Base-by-base conservation (phyloP, 2,329 filamentous ascomycete genomes). In the Cercospora sp. region DNA sequence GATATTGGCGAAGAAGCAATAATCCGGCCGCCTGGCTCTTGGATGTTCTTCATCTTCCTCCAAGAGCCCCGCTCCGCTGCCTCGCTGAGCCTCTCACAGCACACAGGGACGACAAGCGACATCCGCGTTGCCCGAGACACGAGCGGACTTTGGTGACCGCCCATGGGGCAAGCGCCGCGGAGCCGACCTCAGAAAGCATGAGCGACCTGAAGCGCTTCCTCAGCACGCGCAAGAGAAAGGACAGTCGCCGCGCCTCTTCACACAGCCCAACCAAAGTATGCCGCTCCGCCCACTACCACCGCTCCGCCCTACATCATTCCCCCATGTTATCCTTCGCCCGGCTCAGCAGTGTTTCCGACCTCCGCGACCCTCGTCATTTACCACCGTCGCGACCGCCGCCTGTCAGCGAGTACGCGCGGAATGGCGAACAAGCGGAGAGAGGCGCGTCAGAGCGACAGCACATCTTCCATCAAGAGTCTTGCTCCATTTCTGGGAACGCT, bases 191-290 rank as follows among this genome's bases (percentile, higher is more conserved):
- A 26, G 28, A 62, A 65, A 80, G 71, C 70, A 83, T 84, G 81
- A 82, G 81, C 75, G 81, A 80, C 76, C 81, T 85, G 70, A 88
- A 87, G 77, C 88, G 90, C 75, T 89, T 93, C 77, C 87, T 91
- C 68, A 91, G 87, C 79, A 84, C 90, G 73, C 87, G 90, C 72
- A 90, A 92, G 75, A 92, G 83, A 78, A 77, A 76, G 72, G 62
- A 64, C 62, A 70, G 69, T 64, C 67, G 69, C 12, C 66, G 69
- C 36, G 66, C 67, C 65, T 69, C 68, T 51, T 51, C 45, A 51
- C 71, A 72, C 63, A 57, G 48, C 48, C 66, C 70, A 20, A 62
- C 69, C 36, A 72, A 65, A 70, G 71, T 73, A 73, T 65, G 71
- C 61, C 31, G 26, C 45, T 63, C n/a, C 36, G 20, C 60, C 60